phyloP scores from a whole-genome alignment of 441 rosid genomes.

The Gossypium schwendimanii region DNA sequence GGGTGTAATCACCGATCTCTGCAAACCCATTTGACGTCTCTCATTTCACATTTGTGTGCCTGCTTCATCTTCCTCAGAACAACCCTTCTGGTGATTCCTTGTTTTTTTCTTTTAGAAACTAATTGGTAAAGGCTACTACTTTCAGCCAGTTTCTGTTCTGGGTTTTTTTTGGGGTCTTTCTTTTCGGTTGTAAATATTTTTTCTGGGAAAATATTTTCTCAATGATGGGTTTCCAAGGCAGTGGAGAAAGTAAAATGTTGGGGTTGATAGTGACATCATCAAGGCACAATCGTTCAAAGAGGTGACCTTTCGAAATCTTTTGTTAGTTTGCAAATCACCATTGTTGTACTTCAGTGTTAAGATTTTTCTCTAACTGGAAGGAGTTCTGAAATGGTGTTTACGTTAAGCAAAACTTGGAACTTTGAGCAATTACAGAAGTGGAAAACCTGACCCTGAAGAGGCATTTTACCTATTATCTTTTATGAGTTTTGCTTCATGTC shows the following conservation, averaged over 20 bases:
- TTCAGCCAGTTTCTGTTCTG: neutral
- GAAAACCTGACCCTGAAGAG: neutral
- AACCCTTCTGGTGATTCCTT: neutral
- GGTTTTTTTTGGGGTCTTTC: neutral
- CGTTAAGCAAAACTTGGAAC: constrained; percentile 15
- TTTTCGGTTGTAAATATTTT: neutral
- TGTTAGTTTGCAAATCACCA: constrained; percentile 12
- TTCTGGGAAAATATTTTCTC: constrained; percentile 9
- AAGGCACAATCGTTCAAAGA: constrained; percentile 1
- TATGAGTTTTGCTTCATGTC: constrained; percentile 14
- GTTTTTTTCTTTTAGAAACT: neutral
- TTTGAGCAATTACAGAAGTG: constrained; percentile 18
- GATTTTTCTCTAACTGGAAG: constrained; percentile 21
- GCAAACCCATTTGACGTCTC: neutral
- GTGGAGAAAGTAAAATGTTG: constrained; percentile 33
- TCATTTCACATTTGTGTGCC: neutral
- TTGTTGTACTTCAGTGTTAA: neutral
- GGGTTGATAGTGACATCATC: neutral
- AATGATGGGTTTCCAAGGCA: constrained; percentile 43
- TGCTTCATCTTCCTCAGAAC: constrained; percentile 13
- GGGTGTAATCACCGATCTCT: constrained; percentile 21
- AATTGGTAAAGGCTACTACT: neutral
- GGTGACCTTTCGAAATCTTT: constrained; percentile 16
- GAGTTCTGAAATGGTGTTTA: constrained; percentile 15
- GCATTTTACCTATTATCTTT: neutral